Percentiles rank a stretch among this genome's conserved stretches.
Evolutionary conservation across 148 eudicot species (phyloP).

Genomic region (Vaccinium macrocarpon): DNA sequence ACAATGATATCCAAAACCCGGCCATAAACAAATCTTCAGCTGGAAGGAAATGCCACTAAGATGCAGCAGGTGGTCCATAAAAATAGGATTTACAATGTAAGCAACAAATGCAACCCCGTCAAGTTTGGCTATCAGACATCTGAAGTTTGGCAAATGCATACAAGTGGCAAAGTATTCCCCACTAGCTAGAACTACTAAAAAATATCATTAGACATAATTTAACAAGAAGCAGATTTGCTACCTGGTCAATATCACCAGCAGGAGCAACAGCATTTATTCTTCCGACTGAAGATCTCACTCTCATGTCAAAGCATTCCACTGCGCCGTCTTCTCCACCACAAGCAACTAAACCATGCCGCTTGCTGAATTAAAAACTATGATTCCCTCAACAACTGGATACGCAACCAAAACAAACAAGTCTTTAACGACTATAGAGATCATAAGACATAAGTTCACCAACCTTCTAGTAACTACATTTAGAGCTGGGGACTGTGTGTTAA

Average conservation of each 20-base stretch:
- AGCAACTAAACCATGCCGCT: slow-evolving; percentile 87
- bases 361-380: slow-evolving; percentile 44
- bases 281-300: slow-evolving; percentile 75
- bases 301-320: slow-evolving; percentile 95
- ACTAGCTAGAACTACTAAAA: background rate
- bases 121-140: background rate
- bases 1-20: background rate
- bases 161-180: background rate
- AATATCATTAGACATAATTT: background rate
- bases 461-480: slow-evolving; percentile 89
- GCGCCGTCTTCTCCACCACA: slow-evolving; percentile 98
- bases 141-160: background rate
- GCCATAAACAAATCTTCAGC: background rate
- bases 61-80: background rate
- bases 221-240: slow-evolving; percentile 19
- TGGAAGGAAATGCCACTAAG: background rate
- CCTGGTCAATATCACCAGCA: slow-evolving; percentile 65
- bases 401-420: slow-evolving; percentile 2
- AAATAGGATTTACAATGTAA: background rate
- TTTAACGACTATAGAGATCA: background rate
- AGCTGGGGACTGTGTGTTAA: slow-evolving; percentile 80
- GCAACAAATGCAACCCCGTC: background rate
- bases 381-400: slow-evolving; percentile 13
- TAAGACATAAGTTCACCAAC: slow-evolving; percentile 31
- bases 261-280: slow-evolving; percentile 67